These are phyloP conservation scores for Arabidopsis suecica DNA, from an alignment of 345 rosid species.

Conservation along the genomic window DNA sequence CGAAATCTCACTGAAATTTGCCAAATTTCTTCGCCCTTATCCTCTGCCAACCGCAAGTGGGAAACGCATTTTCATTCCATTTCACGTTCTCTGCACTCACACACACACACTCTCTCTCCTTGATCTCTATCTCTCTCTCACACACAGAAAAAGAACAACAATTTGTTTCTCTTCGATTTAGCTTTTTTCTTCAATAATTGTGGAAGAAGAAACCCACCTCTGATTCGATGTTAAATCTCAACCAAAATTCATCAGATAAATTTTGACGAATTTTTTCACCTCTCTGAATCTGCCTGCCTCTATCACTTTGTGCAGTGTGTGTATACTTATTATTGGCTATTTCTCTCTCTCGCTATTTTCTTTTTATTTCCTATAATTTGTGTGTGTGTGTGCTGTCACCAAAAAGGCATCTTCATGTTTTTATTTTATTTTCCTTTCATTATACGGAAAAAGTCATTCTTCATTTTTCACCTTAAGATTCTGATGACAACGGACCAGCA, in stretches of 20 bases:
- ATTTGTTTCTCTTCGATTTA: neutral
- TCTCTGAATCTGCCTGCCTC: conserved; percentile 24
- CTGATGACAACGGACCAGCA: conserved; percentile 27
- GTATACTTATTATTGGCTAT: conserved; percentile 19
- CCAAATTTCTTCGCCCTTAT: neutral
- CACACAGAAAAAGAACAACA: neutral
- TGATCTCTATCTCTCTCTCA: conserved; percentile 11
- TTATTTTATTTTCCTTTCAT: neutral
- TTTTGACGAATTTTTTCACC: conserved; percentile 26
- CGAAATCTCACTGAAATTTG: conserved; percentile 29
- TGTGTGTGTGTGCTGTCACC: conserved; percentile 22
- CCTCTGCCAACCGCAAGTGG: conserved; percentile 35
- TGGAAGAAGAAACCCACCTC: conserved; percentile 32
- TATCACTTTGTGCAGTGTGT: conserved; percentile 24
- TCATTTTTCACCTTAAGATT: conserved; percentile 30
- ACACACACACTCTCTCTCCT: conserved; percentile 18
- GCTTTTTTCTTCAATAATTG: neutral
- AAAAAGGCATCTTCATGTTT: conserved; percentile 20
- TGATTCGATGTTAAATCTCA: conserved; percentile 20
- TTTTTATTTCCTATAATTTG: neutral
- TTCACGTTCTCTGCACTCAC: conserved; percentile 48
- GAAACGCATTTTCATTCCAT: conserved; percentile 38
- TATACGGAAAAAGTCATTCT: conserved; percentile 15
- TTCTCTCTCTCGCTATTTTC: conserved; percentile 1
- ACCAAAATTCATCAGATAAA: neutral